phyloP scores from a whole-genome alignment of 208 protist genomes.

The Trypanosoma cruzi region DNA sequence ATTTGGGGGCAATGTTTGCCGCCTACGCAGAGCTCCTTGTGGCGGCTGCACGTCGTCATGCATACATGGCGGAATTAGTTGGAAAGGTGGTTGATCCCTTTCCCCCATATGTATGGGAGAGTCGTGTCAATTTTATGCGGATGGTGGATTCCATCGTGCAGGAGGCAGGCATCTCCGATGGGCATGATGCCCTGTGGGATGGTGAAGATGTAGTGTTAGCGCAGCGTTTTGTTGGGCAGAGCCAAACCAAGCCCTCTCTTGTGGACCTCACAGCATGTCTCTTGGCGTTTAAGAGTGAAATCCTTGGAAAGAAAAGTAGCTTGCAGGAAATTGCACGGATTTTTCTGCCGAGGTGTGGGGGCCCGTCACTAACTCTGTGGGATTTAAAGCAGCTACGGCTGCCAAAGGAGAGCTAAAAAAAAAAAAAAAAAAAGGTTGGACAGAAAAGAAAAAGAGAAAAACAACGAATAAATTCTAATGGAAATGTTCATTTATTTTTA shows the following conservation, averaged over 20 bases:
- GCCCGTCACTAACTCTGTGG: neutral
- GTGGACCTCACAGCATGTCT: slow-evolving; percentile 26
- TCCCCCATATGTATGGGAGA: slow-evolving; percentile 32
- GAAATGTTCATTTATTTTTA: neutral
- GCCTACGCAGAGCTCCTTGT: slow-evolving; percentile 7
- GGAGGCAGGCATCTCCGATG: neutral
- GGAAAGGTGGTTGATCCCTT: neutral
- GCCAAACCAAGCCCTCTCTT: neutral
- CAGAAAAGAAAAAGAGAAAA: neutral
- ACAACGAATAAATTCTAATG: too few relatives aligned
- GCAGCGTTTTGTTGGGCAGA: neutral
- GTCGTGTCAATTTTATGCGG: slow-evolving; percentile 9
- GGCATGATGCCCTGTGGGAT: neutral
- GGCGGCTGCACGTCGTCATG: slow-evolving; percentile 12
- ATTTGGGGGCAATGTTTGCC: slow-evolving; percentile 16
- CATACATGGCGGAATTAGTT: slow-evolving; percentile 5
- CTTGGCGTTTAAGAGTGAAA: slow-evolving; percentile 18
- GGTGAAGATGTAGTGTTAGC: slow-evolving; percentile 4
- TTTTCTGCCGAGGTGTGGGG: slow-evolving; percentile 4
- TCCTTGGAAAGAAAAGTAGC: slow-evolving; percentile 10
- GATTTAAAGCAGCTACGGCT: slow-evolving; percentile 9
- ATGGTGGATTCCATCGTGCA: slow-evolving; percentile 2
- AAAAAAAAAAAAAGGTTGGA: neutral
- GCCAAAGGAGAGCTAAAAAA: neutral
- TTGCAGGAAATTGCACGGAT: slow-evolving; percentile 1